Base-by-base conservation (phyloP, 441 rosid species). In the Eutrema salsugineum region DNA sequence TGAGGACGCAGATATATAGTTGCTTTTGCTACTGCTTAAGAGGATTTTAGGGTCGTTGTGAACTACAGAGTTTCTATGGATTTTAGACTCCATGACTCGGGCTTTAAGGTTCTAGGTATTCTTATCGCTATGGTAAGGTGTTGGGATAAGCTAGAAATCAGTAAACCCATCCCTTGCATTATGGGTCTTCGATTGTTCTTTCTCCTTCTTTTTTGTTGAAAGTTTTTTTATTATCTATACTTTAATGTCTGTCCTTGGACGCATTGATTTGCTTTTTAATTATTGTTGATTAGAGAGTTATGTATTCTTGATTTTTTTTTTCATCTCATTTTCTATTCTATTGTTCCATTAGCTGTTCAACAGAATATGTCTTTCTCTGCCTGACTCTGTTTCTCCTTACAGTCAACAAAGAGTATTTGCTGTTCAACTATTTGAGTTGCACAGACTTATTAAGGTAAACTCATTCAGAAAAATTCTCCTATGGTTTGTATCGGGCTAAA, bases 361-460 rank as follows among this genome's bases (percentile, higher is more conserved):
- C 62, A n/a, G 8, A 5, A 33, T 54, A n/a, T 35, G 22, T 72
- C 9, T 70, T 9, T 24, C n/a, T 54, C 32, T 42, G 44, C 9
- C 1, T 49, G 62, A 63, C 63, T 80, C 69, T 33, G 33, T 87
- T 83, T 68, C 77, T 85, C 78, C 68, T 72, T 83, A 79, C 96
- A 88, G 96, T 80, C 97, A 92, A 73, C 96, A 88, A 82, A 86
- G 94, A 77, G 83, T 90, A 80, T 92, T 92, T 88, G 88, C 91
- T 0, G 83, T 86, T 47, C 98, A 92, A 87, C 85, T 92, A 68
- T 92, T 90, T 44, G 90, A 88, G 85, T 81, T 92, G 85, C 96
- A 92, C 79, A 86, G 96, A 77, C 80, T 91, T 77, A 87, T 94
- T 53, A 90, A 92, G 99, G 99, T 94, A 90, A 78, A 67, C 6